phyloP scores from a whole-genome alignment of 108 stramenopile species.

The Poteriospumella lacustris region DNA sequence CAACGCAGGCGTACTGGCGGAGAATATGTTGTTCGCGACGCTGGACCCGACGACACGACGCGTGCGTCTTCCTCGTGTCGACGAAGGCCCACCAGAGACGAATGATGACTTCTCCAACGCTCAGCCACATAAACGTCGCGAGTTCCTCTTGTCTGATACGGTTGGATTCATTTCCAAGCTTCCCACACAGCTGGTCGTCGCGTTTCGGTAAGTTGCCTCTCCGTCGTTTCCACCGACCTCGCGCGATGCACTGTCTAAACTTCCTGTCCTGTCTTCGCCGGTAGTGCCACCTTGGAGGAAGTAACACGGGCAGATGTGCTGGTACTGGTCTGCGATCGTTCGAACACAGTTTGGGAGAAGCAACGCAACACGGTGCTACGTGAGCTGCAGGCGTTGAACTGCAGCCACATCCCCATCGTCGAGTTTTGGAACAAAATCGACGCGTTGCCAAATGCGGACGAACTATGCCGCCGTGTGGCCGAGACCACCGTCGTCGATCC shows the following conservation, averaged over 20 bases:
- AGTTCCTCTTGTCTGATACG: constrained; percentile 86
- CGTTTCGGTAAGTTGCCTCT: constrained; percentile 53
- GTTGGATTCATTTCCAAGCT: constrained; percentile 96
- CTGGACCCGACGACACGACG: constrained; percentile 92
- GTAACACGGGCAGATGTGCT: constrained; percentile 42
- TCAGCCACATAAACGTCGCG: constrained; percentile 15
- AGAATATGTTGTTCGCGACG: constrained; percentile 89
- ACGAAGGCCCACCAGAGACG: too few species aligned
- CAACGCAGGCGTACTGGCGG: constrained; percentile 83
- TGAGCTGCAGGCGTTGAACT: neutral
- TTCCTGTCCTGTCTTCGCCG: neutral
- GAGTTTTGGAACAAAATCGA: neutral
- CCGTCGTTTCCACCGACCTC: neutral
- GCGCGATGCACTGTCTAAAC: neutral
- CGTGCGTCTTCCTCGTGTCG: constrained; percentile 59
- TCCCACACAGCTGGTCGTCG: constrained; percentile 87
- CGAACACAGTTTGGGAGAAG: too few species aligned
- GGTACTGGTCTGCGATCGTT: neutral
- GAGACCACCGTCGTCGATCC: too few species aligned
- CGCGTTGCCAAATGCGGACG: neutral
- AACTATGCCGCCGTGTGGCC: too few species aligned
- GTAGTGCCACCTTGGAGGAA: constrained; percentile 85
- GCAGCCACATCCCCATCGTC: neutral
- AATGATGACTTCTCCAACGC: neutral
- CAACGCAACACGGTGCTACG: too few species aligned